Base-by-base conservation (phyloP, 495 filamentous ascomycete species). In the Mytilinidion resinicola region DNA sequence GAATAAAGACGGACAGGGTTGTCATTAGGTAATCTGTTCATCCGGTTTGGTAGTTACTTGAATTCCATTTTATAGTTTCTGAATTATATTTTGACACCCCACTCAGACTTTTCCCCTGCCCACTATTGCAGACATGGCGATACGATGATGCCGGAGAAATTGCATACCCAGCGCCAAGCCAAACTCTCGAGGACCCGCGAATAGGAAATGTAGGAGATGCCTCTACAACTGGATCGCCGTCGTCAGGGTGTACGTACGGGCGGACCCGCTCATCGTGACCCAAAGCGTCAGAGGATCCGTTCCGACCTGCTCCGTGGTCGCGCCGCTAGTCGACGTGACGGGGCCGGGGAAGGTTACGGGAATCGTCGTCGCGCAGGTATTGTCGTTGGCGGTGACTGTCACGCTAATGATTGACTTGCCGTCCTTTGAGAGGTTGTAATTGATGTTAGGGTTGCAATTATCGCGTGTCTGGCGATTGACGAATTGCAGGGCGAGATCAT, bases 241-340 rank as follows among this genome's bases (percentile, higher is more conserved):
- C 4, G 72, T 68, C 9, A 85, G 72, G 36, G 70, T 77, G 61
- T 82, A 78, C 0, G 74, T 77, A 1, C 79, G 74, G 0, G 81
- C 71, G 0, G 76, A 73, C 34, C 82, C 82, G 25, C 75, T 69
- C 50, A 85, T 69, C 38, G 72, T 68, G 12, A 77, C 78, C 83
- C 80, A 86, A 36, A 84, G 76, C 4, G 82, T 85, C 39, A 79
- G 64, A 12, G 82, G 82, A 63, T 86, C 83, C 36, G 55, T 74
- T 5, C 83, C 82, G 5, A 84, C 51, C 70, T 83, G 70, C 66
- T 86, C 83, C 21, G 74, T 76, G 3, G 71, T 74, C 48, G 72
- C 76, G 36, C 77, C 74, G 7, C 64, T 65, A 34, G 72, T 72
- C 19, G 72, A 75, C 43, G 62, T 33, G 25, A 62, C 53, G 0